Evolutionary conservation across 805 yeast genomes (phyloP), one percentile per base, ranked within the genome.

Genomic region (Teunomyces lycoperdinae): DNA sequence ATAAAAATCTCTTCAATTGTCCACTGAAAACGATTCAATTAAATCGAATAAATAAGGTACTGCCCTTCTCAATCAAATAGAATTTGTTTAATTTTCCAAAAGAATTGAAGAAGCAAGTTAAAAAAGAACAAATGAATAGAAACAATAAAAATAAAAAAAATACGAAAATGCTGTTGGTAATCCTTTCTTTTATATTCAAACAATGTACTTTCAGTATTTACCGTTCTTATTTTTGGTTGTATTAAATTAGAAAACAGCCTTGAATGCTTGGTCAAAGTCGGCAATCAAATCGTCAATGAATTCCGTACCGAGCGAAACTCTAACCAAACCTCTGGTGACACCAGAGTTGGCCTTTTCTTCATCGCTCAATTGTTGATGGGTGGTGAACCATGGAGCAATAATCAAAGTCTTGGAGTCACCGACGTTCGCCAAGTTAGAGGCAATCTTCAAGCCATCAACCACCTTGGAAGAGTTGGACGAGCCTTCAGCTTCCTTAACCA

Each of bases 381-480:
- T 92, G 35, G 98, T 94, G 71, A 80, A 89, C 78, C 85, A 91
- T 55, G 99, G 99, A 46, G 97, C 91, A 68, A 92, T 92, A 49
- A 92, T 96, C 64, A 92, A 79, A 40, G 98, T 89, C 76, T 92
- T 94, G 44, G 92, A 84, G 63, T 92, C 99, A 64, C 99, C 99
- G 50, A 92, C 97, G 62, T 92, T 92, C 43, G 99, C 98, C 64
- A 94, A 81, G 74, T 90, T 88, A 29, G 96, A 85, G 48, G 96
- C 95, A 49, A 94, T 71, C 69, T 89, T 81, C 68, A 94, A 80
- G 58, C 71, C 73, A 68, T 91, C 96, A 51, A 89, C 96, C 51
- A 90, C 89, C 58, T 76, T 79, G 46, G 92, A 91, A 58, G 96
- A 89, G 56, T 80, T 80, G 33, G 73, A 80, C 7, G 73, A 69